Conservation (phyloP, 164 flowering plant species). For the Stephania yunnanensis region DNA sequence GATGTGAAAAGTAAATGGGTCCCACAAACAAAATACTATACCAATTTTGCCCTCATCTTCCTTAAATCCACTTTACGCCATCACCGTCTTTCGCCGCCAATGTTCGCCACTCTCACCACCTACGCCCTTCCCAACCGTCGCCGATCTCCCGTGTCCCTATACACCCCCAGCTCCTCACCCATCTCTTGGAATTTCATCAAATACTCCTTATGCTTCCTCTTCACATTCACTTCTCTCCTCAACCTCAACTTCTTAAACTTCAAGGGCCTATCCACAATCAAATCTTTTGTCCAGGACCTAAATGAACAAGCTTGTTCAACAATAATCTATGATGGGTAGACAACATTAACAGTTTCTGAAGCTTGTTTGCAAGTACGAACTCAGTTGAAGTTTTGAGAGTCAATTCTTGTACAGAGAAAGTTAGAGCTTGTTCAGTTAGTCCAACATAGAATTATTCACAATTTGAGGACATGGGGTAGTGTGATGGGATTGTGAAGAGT, state of each 20-base stretch:
- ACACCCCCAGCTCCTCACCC: constrained; percentile 56
- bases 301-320: constrained; percentile 75
- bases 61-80: constrained; percentile 39
- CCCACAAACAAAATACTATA: no score
- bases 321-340: constrained; percentile 73
- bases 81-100: constrained; percentile 47
- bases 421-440: constrained; percentile 66
- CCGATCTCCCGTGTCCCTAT: constrained; percentile 32
- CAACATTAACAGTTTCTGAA: constrained; percentile 89
- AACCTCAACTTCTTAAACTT: constrained; percentile 75
- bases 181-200: constrained; percentile 58
- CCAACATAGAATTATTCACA: constrained; percentile 56
- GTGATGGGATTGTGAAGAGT: constrained; percentile 46
- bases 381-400: constrained; percentile 35
- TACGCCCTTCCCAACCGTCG: no score
- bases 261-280: constrained; percentile 76
- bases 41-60: no score
- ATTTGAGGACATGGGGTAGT: constrained; percentile 30
- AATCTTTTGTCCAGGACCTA: constrained; percentile 51
- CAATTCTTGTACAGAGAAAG: constrained; percentile 48
- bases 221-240: constrained; percentile 68
- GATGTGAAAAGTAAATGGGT: no score
- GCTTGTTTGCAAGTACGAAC: constrained; percentile 44
- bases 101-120: no score
- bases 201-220: constrained; percentile 60